Evolutionary conservation across 768 basidiomycete genomes (phyloP).

Genomic region (Boletus reticulatus): DNA sequence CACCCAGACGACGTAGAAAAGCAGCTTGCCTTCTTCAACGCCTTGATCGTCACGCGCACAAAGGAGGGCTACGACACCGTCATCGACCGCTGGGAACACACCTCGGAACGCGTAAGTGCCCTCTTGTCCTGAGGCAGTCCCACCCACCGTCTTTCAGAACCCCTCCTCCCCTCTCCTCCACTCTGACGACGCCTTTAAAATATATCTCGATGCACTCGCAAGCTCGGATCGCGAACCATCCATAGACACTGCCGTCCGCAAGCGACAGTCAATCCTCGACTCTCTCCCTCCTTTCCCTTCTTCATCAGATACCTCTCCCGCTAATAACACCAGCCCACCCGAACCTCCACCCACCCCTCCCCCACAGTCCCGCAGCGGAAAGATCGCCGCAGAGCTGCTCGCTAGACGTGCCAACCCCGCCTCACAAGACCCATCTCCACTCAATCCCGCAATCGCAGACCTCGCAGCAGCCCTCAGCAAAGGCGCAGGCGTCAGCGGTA

Average conservation of each 20-base stretch:
- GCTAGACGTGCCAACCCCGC: conserved; percentile 22
- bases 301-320: conserved; percentile 16
- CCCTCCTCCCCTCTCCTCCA: conserved; percentile 64
- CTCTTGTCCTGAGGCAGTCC: not conserved
- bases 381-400: conserved; percentile 42
- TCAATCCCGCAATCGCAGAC: conserved; percentile 40
- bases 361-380: conserved; percentile 37
- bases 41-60: conserved; percentile 60
- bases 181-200: conserved; percentile 69
- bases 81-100: conserved; percentile 78
- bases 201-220: conserved; percentile 70
- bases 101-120: conserved; percentile 74
- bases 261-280: conserved; percentile 62
- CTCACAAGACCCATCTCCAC: conserved; percentile 7
- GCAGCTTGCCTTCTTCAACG: conserved; percentile 69
- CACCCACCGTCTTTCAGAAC: conserved; percentile 43
- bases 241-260: conserved; percentile 62
- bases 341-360: conserved; percentile 7
- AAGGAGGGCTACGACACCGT: conserved; percentile 70
- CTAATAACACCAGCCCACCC: conserved; percentile 5
- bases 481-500: conserved; percentile 42
- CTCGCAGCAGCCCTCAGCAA: conserved; percentile 40
- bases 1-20: conserved; percentile 65
- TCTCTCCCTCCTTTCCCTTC: conserved; percentile 24
- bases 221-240: conserved; percentile 55